Evolutionary conservation across 306 rosid species (phyloP).

Genomic region (Vigna mungo): DNA sequence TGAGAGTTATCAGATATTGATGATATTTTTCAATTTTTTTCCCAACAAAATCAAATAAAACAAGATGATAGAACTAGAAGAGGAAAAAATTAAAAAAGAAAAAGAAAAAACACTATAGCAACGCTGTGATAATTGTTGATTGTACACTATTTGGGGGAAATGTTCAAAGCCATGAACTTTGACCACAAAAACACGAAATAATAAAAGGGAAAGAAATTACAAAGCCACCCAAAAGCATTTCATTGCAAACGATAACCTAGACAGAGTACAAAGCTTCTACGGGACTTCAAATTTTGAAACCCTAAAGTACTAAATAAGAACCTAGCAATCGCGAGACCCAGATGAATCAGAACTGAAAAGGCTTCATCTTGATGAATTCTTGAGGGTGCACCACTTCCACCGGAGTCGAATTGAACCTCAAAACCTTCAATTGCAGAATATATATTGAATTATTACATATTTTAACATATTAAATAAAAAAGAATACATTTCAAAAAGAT

Average conservation of each 20-base stretch:
- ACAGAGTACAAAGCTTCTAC: conserved; percentile 53
- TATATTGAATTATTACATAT: background rate
- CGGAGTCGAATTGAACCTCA: conserved; percentile 32
- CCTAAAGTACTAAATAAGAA: conserved; percentile 50
- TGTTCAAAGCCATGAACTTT: conserved; percentile 53
- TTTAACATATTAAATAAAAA: background rate
- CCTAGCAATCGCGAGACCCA: conserved; percentile 27
- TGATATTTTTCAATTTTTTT: conserved; percentile 34
- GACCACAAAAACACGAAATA: conserved; percentile 33
- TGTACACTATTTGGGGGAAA: conserved; percentile 52
- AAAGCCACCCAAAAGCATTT: conserved; percentile 46
- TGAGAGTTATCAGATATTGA: conserved; percentile 44
- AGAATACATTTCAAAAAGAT: background rate
- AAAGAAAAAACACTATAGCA: conserved; percentile 47
- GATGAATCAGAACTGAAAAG: conserved; percentile 44
- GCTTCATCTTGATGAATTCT: conserved; percentile 36
- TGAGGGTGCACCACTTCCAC: conserved; percentile 23
- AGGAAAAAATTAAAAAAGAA: background rate
- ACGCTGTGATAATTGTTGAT: conserved; percentile 60
- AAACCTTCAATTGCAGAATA: conserved; percentile 39
- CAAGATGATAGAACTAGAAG: conserved; percentile 22
- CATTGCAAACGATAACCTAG: conserved; percentile 22
- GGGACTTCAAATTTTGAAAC: conserved; percentile 39
- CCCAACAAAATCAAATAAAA: conserved; percentile 41
- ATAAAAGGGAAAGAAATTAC: conserved; percentile 42